Percentiles rank a stretch among this genome's conserved stretches.
phyloP scores from a whole-genome alignment of 2,329 filamentous ascomycete genomes.

The Hymenoscyphus scutula region DNA sequence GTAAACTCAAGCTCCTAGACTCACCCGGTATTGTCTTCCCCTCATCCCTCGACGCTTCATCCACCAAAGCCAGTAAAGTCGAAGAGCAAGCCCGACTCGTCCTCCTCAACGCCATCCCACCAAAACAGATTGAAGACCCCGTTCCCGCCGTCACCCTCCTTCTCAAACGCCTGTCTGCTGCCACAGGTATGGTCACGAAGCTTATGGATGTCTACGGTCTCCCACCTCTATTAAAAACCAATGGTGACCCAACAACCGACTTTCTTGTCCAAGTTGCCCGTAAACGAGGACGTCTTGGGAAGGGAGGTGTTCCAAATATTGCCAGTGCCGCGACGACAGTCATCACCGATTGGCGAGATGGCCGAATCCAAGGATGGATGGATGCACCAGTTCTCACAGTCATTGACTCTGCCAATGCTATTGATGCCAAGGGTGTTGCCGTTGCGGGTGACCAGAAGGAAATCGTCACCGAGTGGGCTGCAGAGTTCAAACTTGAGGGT shows the following conservation, averaged over 20 bases:
- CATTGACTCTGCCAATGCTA: slow-evolving; percentile 38
- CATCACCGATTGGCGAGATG: slow-evolving; percentile 94
- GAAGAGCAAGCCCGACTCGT: slow-evolving; percentile 82
- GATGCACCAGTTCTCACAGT: slow-evolving; percentile 69
- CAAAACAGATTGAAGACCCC: slow-evolving; percentile 91
- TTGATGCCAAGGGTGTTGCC: slow-evolving; percentile 41
- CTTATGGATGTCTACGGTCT: slow-evolving; percentile 82
- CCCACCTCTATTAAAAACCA: slow-evolving; percentile 68
- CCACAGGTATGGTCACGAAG: slow-evolving; percentile 72
- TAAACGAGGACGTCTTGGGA: slow-evolving; percentile 84
- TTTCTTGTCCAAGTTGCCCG: slow-evolving; percentile 94
- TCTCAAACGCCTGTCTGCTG: slow-evolving; percentile 73
- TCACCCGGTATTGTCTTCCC: slow-evolving; percentile 95
- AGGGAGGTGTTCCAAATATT: slow-evolving; percentile 87
- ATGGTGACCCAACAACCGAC: slow-evolving; percentile 79
- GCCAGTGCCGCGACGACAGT: slow-evolving; percentile 86
- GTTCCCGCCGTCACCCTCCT: slow-evolving; percentile 82
- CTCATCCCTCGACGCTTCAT: slow-evolving; percentile 52
- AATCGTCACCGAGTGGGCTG: slow-evolving; percentile 89
- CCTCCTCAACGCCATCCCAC: slow-evolving; percentile 86
- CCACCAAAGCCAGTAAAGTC: slow-evolving; percentile 52
- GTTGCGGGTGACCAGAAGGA: slow-evolving; percentile 69
- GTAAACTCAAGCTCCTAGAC: slow-evolving; percentile 88
- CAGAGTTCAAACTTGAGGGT: slow-evolving; percentile 92
- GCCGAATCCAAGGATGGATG: slow-evolving; percentile 89